Base-by-base conservation (phyloP, 805 yeast species). In the Blastobotrys mokoenaii region DNA sequence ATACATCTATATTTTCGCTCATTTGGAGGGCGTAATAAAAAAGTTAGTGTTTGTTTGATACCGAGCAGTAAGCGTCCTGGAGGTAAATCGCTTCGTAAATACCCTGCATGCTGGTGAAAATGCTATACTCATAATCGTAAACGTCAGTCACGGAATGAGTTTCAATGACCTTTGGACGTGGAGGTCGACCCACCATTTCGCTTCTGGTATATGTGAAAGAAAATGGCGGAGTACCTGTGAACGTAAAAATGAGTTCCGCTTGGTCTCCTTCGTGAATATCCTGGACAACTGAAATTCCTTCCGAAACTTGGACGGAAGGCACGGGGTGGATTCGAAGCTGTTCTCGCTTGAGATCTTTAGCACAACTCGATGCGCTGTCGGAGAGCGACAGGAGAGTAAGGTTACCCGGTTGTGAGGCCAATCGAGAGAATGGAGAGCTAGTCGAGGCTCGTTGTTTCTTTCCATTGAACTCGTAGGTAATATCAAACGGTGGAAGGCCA, bases 211-310 rank as follows among this genome's bases (percentile, higher is more conserved):
- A 93, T 1, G 89, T 84, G 52, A 93, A 72, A 35, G 80, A 69
- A 68, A 90, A 93, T 10, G 99, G 99, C 9, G 97, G 95, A 0
- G 80, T 76, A 12, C 98, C 98, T 30, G 76, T 74, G 57, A 93
- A 84, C 16, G 78, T 74, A 65, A 93, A 90, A 1, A 74, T 74
- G 40, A 93, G 79, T 59, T 88, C 96, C 1, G 94, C 89, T 57
- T 84, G 85, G 53, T 93, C 98, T 40, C 97, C 98, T 60, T 87
- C 95, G 57, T 88, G 95, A 37, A 93, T 84, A 61, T 86, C 90
- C 57, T 81, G 89, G 46, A 81, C 76, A 7, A 80, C 66, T 14
- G 76, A 68, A 46, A 78, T 81, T n/a, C 96, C 95, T 55, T 82
- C 84, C 18, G 82, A 76, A 12, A 90, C 80, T 48, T 82, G 88